Evolutionary conservation across 1,284 basidiomycete species (phyloP).

Genomic region (Thecaphora thlaspeos): DNA sequence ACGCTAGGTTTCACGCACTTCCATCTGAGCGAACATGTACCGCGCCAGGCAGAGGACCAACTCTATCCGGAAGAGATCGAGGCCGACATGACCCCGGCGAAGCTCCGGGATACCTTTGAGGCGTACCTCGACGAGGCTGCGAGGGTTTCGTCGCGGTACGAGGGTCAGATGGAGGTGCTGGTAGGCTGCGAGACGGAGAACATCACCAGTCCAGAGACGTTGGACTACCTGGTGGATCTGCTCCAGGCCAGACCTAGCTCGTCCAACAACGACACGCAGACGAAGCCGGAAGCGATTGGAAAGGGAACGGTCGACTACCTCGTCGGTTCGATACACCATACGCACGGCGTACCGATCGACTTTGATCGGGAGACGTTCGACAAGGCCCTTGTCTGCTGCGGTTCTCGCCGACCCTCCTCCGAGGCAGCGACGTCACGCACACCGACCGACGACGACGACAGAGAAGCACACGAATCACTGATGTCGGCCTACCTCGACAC

Average conservation of each 20-base stretch:
- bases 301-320: conserved; percentile 72
- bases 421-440: neutral
- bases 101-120: conserved; percentile 67
- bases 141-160: conserved; percentile 64
- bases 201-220: conserved; percentile 68
- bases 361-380: conserved; percentile 77
- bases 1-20: conserved; percentile 75
- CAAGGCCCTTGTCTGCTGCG: conserved; percentile 64
- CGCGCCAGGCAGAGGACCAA: conserved; percentile 75
- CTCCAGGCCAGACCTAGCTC: conserved; percentile 57
- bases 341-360: conserved; percentile 83
- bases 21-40: conserved; percentile 91
- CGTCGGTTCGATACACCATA: conserved; percentile 92
- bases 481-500: conserved; percentile 44
- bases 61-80: conserved; percentile 85
- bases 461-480: conserved; percentile 17
- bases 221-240: conserved; percentile 61
- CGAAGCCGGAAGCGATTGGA: conserved; percentile 13
- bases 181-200: conserved; percentile 92
- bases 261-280: conserved; percentile 40
- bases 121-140: conserved; percentile 74
- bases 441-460: neutral
- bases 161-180: conserved; percentile 67
- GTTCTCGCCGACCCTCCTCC: conserved; percentile 5
- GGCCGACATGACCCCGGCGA: conserved; percentile 60